Conservation (phyloP, 2,329 filamentous ascomycete species). For the Pyrenophora teres region DNA sequence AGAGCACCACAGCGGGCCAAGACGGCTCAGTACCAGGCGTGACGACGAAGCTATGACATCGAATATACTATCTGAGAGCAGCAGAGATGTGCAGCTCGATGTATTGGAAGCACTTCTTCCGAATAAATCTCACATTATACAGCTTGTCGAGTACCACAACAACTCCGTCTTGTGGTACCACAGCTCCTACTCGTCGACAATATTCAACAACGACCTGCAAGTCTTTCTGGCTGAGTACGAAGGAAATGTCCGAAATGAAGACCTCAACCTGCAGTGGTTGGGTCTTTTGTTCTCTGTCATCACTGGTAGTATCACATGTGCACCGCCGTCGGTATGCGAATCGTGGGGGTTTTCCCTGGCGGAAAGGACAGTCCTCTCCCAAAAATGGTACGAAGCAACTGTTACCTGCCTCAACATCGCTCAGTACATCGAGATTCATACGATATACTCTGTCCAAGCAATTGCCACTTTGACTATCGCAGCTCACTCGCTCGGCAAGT, state of each 20-base stretch:
- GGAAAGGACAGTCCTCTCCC: constrained; percentile 48
- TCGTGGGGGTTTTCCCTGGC: constrained; percentile 49
- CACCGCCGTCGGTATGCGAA: constrained; percentile 31
- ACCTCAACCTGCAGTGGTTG: constrained; percentile 51
- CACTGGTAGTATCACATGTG: constrained; percentile 50
- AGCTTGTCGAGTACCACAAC: constrained; percentile 45
- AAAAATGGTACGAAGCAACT: constrained; percentile 52
- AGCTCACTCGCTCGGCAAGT: constrained; percentile 54
- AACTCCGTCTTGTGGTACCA: constrained; percentile 48
- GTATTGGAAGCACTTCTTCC: constrained; percentile 43
- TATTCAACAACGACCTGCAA: constrained; percentile 9
- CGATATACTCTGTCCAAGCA: constrained; percentile 51
- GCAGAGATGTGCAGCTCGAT: constrained; percentile 25
- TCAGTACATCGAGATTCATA: constrained; percentile 48
- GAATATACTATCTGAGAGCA: constrained; percentile 6
- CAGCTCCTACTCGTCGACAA: constrained; percentile 39
- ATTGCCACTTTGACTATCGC: constrained; percentile 53
- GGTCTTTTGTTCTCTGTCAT: constrained; percentile 51
- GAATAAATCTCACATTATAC: constrained; percentile 5
- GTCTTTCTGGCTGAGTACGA: constrained; percentile 31
- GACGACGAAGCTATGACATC: constrained; percentile 1
- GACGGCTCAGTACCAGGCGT: neutral
- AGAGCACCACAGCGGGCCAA: constrained; percentile 19
- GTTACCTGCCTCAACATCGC: constrained; percentile 51
- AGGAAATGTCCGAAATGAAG: constrained; percentile 40